Conservation (phyloP, 371 early-diverging fungal species). For the Mucor racemosus region DNA sequence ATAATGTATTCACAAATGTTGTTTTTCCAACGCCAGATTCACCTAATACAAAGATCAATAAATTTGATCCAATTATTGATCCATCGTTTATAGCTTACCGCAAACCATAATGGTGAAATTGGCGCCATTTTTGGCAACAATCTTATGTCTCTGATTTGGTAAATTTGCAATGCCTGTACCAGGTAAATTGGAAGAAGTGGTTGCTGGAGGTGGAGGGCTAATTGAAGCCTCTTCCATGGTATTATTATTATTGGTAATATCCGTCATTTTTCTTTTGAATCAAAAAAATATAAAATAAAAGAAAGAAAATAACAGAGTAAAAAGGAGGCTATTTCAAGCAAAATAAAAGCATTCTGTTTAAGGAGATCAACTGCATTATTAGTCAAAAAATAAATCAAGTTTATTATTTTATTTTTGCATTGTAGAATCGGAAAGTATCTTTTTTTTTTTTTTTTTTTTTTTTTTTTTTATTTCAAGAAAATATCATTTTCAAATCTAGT, state of each 20-base stretch:
- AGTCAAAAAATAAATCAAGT: conserved; percentile 10
- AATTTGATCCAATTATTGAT: not conserved
- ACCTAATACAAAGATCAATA: conserved; percentile 22
- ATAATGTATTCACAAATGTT: conserved; percentile 88
- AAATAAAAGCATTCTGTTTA: not conserved
- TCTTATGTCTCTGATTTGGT: conserved; percentile 96
- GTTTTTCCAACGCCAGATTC: conserved; percentile 83
- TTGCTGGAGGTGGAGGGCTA: conserved; percentile 32
- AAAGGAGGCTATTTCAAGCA: not conserved
- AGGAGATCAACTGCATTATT: conserved; percentile 10
- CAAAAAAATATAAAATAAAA: not conserved
- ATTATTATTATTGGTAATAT: conserved; percentile 29
- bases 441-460: not conserved
- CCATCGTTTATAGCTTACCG: conserved; percentile 61
- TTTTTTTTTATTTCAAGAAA: not conserved
- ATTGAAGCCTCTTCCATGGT: not conserved
- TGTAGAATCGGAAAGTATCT: not conserved
- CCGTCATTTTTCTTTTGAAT: conserved; percentile 24
- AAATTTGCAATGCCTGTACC: conserved; percentile 97
- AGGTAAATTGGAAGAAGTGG: conserved; percentile 46
- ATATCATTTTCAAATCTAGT: not conserved
- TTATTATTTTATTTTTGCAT: not conserved
- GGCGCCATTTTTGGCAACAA: conserved; percentile 85
- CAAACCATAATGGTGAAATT: conserved; percentile 94
- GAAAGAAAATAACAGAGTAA: no score